Percentiles rank a stretch among this genome's conserved stretches.
Evolutionary conservation across 2,329 filamentous ascomycete genomes (phyloP).

Genomic region (Apiospora aurea): DNA sequence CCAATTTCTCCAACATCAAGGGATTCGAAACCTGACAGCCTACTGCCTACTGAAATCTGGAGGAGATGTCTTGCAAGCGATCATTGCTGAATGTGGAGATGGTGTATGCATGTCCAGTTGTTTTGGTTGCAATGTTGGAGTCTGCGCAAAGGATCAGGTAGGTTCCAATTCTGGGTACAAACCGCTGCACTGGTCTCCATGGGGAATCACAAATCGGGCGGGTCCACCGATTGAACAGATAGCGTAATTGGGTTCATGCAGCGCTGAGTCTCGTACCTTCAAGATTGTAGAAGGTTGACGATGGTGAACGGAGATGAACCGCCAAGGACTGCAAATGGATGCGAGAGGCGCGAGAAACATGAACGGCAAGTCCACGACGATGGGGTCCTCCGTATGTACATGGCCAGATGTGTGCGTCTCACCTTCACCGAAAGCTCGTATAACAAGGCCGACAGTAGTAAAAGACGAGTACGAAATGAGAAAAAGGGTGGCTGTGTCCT

Average conservation of each 20-base stretch:
- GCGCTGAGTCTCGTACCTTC: neutral
- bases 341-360: neutral
- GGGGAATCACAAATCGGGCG: constrained; percentile 1
- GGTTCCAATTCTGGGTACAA: neutral
- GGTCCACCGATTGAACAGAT: constrained; percentile 1
- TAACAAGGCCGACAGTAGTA: neutral
- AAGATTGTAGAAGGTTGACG: neutral
- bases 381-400: neutral
- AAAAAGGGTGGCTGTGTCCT: constrained; percentile 14
- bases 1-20: neutral
- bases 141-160: neutral
- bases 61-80: neutral
- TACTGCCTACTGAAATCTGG: neutral
- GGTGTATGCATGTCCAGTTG: neutral
- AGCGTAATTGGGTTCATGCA: neutral
- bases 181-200: constrained; percentile 4
- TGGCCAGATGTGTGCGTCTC: neutral
- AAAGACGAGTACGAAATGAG: neutral
- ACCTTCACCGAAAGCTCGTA: constrained; percentile 3
- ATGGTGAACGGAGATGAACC: neutral
- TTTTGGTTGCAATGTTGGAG: neutral
- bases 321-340: neutral
- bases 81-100: neutral
- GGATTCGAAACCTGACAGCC: neutral
- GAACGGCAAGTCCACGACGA: neutral